Percentiles rank a stretch among this genome's conserved stretches.
These are phyloP conservation scores for Solanum dulcamara DNA, from an alignment of 257 asterid species.

Conservation along the genomic window DNA sequence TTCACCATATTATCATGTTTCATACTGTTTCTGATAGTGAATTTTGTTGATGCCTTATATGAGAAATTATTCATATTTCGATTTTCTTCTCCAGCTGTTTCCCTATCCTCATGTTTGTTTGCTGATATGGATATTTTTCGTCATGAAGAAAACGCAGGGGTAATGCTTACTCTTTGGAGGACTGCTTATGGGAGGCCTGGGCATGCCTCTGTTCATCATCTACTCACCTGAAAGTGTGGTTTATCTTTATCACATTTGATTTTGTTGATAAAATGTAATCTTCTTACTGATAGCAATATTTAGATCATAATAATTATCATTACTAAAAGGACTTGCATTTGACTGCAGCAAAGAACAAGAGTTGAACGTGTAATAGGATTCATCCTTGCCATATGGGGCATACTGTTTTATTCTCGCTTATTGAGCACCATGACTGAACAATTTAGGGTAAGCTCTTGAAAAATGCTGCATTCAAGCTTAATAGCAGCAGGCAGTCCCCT, in stretches of 20 bases:
- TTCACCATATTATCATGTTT: not conserved
- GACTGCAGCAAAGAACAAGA: constrained; percentile 92
- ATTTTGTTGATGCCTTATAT: not conserved
- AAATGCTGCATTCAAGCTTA: constrained; percentile 10
- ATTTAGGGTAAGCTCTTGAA: constrained; percentile 60
- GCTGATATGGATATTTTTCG: constrained; percentile 7
- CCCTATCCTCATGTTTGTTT: constrained; percentile 1
- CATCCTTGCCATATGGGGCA: constrained; percentile 95
- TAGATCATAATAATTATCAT: constrained; percentile 10
- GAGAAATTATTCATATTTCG: not conserved
- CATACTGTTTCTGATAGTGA: not conserved
- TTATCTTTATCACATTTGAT: constrained; percentile 16
- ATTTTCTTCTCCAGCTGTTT: not conserved
- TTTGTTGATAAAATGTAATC: constrained; percentile 13
- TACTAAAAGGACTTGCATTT: constrained; percentile 16
- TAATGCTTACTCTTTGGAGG: constrained; percentile 66
- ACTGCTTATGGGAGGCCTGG: constrained; percentile 99
- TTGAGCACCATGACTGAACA: constrained; percentile 98
- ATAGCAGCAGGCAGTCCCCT: constrained; percentile 12
- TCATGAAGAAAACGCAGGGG: constrained; percentile 48
- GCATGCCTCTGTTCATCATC: constrained; percentile 97
- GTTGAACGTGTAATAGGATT: constrained; percentile 88
- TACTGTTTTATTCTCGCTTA: constrained; percentile 83
- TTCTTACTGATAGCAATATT: constrained; percentile 13
- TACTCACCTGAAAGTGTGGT: constrained; percentile 84